Evolutionary conservation across 2,329 filamentous ascomycete species (phyloP), one percentile per base, ranked within the genome.

Genomic region (Macrophomina tecta): DNA sequence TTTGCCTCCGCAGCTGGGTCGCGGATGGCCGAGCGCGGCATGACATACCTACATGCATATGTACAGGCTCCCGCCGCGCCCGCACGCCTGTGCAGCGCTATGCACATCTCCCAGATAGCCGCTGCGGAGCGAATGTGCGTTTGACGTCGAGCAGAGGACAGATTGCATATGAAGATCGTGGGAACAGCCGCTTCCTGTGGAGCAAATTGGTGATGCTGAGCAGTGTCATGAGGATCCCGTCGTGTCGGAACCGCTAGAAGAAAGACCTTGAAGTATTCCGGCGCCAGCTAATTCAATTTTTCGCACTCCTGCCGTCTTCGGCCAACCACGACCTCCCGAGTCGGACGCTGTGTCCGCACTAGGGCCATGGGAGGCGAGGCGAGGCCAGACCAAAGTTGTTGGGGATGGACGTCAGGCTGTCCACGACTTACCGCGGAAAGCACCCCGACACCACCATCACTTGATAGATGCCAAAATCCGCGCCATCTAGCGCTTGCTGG

Each of bases 1-100:
- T 49, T 62, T 62, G 58, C 61, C 61, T 64, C 61, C 61, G 49
- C 60, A 32, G 60, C 48, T 46, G 60, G 60, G 48, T 52, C 46
- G 60, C 36, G 53, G 48, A 55, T 48, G 53, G 32, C 52, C 51
- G 64, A 66, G 64, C 18, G 64, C 64, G 64, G 64, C 64, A 66
- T 53, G 64, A 66, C 64, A 66, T 66, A 56, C 52, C 45, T 60
- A 60, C 64, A 49, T 66, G 64, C 64, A 66, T 66, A 66, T 66
- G 64, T 66, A 58, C 64, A 66, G 52, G 42, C 61, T 64, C 61
- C 61, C 61, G 61, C 61, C 56, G 58, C 61, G 36, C 61, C 61
- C 61, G 38, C 48, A 63, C 60, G 45, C 30, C 60, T 42, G 61
- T 53, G 61, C 61, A 51, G 61, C 48, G 49, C 48, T 8, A 38